Percentiles rank a stretch among this genome's conserved stretches.
These are phyloP conservation scores for Solanum verrucosum DNA, from an alignment of 257 asterid species.

Conservation along the genomic window DNA sequence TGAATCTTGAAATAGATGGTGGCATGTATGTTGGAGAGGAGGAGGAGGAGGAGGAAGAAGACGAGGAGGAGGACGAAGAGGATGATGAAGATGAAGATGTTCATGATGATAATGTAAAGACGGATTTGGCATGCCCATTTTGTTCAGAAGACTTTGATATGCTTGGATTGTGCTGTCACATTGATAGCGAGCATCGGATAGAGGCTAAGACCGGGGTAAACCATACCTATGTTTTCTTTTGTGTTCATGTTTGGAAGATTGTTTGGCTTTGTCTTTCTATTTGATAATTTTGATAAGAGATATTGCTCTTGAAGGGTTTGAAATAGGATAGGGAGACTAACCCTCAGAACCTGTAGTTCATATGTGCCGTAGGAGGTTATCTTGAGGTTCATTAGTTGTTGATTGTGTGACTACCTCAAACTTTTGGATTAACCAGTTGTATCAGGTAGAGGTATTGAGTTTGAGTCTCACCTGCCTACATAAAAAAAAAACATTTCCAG, in stretches of 20 bases:
- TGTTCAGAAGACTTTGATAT: conserved; percentile 82
- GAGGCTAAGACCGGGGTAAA: conserved; percentile 79
- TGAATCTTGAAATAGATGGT: conserved; percentile 3
- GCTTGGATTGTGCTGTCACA: conserved; percentile 84
- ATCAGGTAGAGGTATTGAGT: not conserved
- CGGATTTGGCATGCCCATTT: conserved; percentile 83
- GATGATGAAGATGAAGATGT: conserved; percentile 1
- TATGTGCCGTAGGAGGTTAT: not conserved
- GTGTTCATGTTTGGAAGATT: not conserved
- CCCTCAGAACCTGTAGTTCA: not conserved
- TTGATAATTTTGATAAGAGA: not conserved
- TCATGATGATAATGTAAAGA: conserved; percentile 22
- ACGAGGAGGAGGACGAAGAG: conserved; percentile 14
- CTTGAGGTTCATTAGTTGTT: not conserved
- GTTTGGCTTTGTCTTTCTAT: not conserved
- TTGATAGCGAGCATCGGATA: conserved; percentile 74
- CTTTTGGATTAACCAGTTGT: not conserved
- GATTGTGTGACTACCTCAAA: not conserved
- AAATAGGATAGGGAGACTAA: not conserved
- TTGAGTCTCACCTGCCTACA: not conserved
- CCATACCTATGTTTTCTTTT: not conserved
- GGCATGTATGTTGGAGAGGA: conserved; percentile 37
- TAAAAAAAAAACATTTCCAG: not conserved
- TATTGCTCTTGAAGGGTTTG: not conserved
- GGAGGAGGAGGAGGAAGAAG: conserved; percentile 22